These are phyloP conservation scores for Fusarium redolens DNA, from an alignment of 2,329 filamentous ascomycete species.

Conservation along the genomic window DNA sequence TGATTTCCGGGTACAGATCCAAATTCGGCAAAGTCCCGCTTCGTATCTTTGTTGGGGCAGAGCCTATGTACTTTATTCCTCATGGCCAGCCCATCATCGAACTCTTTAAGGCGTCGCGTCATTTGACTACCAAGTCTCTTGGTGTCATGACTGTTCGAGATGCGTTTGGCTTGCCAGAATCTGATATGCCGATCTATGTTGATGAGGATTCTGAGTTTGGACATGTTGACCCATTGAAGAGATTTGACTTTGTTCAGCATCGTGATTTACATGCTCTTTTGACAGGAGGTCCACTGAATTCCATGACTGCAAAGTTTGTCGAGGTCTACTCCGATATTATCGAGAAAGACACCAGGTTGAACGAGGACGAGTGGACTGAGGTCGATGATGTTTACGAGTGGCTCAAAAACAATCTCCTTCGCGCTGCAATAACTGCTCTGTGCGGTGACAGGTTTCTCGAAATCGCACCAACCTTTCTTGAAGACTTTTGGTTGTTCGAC, in stretches of 20 bases:
- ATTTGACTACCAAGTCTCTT: conserved; percentile 26
- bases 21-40: conserved; percentile 33
- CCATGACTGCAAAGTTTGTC: conserved; percentile 15
- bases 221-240: conserved; percentile 5
- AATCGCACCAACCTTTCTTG: conserved; percentile 14
- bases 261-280: conserved; percentile 16
- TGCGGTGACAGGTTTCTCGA: conserved; percentile 32
- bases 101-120: conserved; percentile 26
- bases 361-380: conserved; percentile 9
- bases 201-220: conserved; percentile 13
- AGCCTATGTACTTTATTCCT: conserved; percentile 35
- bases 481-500: conserved; percentile 40
- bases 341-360: conserved; percentile 6
- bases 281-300: conserved; percentile 7
- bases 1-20: conserved; percentile 11
- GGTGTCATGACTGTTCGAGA: conserved; percentile 31
- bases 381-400: conserved; percentile 28
- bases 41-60: conserved; percentile 27
- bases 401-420: conserved; percentile 21
- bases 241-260: conserved; percentile 31
- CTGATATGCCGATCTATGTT: conserved; percentile 14
- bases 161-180: conserved; percentile 25
- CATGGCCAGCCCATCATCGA: conserved; percentile 27
- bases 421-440: conserved; percentile 8
- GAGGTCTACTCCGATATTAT: conserved; percentile 14